These are phyloP conservation scores for Boletus barrowsii DNA, from an alignment of 768 basidiomycete genomes.

Conservation along the genomic window DNA sequence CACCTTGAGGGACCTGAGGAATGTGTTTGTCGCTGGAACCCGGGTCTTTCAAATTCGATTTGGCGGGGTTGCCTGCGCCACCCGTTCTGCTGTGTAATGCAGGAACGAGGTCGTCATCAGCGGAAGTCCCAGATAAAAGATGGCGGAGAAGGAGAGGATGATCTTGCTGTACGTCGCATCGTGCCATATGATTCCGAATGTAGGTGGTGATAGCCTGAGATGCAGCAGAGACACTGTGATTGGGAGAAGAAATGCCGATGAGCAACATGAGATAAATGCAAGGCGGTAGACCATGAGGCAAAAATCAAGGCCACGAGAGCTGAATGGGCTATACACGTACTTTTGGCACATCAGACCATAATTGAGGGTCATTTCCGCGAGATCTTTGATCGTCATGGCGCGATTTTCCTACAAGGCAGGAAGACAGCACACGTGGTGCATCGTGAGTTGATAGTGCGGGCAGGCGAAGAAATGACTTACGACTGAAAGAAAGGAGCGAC, in stretches of 20 bases:
- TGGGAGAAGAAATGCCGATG: not conserved
- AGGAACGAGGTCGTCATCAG: conserved; percentile 71
- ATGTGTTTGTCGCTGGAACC: conserved; percentile 26
- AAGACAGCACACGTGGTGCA: conserved; percentile 16
- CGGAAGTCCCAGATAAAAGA: conserved; percentile 63
- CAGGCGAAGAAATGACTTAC: conserved; percentile 39
- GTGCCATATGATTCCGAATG: conserved; percentile 67
- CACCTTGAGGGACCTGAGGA: not conserved
- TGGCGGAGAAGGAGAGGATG: conserved; percentile 73
- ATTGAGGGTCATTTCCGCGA: conserved; percentile 65
- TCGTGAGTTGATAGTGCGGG: conserved; percentile 15
- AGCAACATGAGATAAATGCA: conserved; percentile 13
- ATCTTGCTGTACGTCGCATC: conserved; percentile 69
- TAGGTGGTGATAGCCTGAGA: conserved; percentile 83
- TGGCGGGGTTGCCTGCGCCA: conserved; percentile 52
- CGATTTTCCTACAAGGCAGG: conserved; percentile 57
- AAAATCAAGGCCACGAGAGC: conserved; percentile 12
- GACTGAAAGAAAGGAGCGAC: conserved; percentile 68
- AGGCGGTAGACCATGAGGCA: conserved; percentile 1
- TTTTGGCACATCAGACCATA: conserved; percentile 74
- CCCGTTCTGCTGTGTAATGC: conserved; percentile 69
- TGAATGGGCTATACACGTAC: conserved; percentile 39
- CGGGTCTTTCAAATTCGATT: conserved; percentile 14
- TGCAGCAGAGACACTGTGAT: conserved; percentile 65
- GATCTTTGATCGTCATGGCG: conserved; percentile 84